Evolutionary conservation across 2,329 filamentous ascomycete genomes (phyloP).

Genomic region (Epichloe coenophiala): DNA sequence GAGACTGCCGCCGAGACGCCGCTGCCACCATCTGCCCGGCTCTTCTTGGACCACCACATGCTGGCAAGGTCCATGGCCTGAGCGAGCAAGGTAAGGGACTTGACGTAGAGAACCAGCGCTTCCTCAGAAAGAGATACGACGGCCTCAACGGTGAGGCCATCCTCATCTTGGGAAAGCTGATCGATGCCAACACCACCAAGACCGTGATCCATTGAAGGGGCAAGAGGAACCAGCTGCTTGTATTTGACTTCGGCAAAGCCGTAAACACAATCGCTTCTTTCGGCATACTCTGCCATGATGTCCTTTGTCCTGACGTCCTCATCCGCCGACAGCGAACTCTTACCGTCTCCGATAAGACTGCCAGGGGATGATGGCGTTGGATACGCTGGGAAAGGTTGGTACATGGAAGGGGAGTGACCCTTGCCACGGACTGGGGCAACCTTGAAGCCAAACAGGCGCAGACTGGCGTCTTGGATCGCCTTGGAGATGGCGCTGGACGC

Average conservation of each 20-base stretch:
- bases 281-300: conserved; percentile 81
- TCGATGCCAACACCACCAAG: conserved; percentile 49
- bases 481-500: conserved; percentile 88
- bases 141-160: conserved; percentile 73
- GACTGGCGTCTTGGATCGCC: conserved; percentile 84
- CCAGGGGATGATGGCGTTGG: conserved; percentile 49
- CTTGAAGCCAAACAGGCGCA: conserved; percentile 58
- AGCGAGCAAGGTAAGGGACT: conserved; percentile 76
- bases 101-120: conserved; percentile 89
- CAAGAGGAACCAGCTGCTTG: conserved; percentile 83
- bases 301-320: conserved; percentile 71
- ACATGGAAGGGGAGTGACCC: conserved; percentile 60
- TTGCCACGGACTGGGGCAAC: conserved; percentile 53
- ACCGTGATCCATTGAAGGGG: conserved; percentile 62
- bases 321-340: conserved; percentile 44
- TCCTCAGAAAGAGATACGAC: conserved; percentile 83
- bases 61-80: conserved; percentile 94
- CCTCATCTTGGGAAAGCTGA: conserved; percentile 43
- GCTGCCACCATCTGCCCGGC: conserved; percentile 43
- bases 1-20: conserved; percentile 25
- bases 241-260: conserved; percentile 98
- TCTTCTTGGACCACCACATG: conserved; percentile 77
- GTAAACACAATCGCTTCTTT: conserved; percentile 88
- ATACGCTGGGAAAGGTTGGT: conserved; percentile 75
- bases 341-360: conserved; percentile 54